Evolutionary conservation across 306 rosid species (phyloP).

Genomic region (Cicer cuneatum): DNA sequence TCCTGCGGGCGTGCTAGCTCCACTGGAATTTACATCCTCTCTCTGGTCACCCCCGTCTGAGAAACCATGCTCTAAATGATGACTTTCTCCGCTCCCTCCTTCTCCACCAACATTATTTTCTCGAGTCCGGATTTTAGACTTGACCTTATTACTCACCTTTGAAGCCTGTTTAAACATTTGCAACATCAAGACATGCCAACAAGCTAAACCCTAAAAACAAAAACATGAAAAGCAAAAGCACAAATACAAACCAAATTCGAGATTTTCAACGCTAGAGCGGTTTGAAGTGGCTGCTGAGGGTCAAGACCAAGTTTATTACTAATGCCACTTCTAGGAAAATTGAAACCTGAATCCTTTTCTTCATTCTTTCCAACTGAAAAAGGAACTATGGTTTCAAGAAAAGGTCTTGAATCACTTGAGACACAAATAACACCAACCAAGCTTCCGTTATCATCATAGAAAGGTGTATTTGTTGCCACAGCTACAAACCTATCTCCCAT

Average conservation of each 20-base stretch:
- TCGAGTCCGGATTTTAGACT: conserved; percentile 67
- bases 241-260: conserved; percentile 74
- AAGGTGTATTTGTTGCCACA: conserved; percentile 70
- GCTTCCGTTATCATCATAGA: conserved; percentile 79
- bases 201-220: conserved; percentile 47
- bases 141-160: conserved; percentile 88
- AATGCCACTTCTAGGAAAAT: conserved; percentile 48
- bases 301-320: conserved; percentile 83
- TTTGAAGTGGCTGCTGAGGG: conserved; percentile 89
- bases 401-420: conserved; percentile 70
- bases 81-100: conserved; percentile 70
- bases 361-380: conserved; percentile 42
- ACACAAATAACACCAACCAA: conserved; percentile 80
- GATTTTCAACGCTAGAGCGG: conserved; percentile 76
- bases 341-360: conserved; percentile 54
- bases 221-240: conserved; percentile 29
- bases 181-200: conserved; percentile 55
- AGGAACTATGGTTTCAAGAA: conserved; percentile 59
- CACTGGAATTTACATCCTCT: conserved; percentile 95
- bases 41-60: conserved; percentile 66
- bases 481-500: conserved; percentile 69
- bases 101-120: conserved; percentile 65
- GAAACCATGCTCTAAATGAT: conserved; percentile 66
- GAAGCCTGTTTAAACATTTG: conserved; percentile 70
- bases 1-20: conserved; percentile 93